Evolutionary conservation across 352 stramenopile species (phyloP).

Genomic region (Hyaloperonospora arabidopsidis): DNA sequence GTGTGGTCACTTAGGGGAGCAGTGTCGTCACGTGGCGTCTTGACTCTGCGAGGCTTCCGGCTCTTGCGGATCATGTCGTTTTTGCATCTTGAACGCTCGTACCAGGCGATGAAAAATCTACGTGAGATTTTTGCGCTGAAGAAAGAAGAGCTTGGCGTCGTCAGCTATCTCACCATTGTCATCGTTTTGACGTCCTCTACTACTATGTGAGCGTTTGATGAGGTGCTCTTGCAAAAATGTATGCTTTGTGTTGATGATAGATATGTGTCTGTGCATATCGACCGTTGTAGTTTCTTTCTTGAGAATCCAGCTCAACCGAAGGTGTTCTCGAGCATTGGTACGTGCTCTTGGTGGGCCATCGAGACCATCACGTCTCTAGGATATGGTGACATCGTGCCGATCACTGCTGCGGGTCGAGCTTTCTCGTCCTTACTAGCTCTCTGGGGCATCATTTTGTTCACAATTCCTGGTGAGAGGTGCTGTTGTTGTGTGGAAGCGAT

Average conservation of each 20-base stretch:
- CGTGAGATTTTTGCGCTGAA: conserved; percentile 68
- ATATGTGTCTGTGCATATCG: neutral
- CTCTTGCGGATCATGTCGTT: conserved; percentile 78
- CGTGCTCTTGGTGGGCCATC: conserved; percentile 72
- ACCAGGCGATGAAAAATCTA: conserved; percentile 70
- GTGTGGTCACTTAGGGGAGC: conserved; percentile 19
- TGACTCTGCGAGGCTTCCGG: conserved; percentile 65
- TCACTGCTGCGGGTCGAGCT: conserved; percentile 51
- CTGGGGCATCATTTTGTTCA: conserved; percentile 84
- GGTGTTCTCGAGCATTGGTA: conserved; percentile 70
- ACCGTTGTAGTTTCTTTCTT: conserved; percentile 55
- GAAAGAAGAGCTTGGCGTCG: conserved; percentile 66
- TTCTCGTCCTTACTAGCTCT: conserved; percentile 72
- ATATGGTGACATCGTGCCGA: conserved; percentile 77
- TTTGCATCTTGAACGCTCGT: conserved; percentile 66
- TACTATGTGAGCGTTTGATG: conserved; percentile 55
- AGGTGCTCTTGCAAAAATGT: neutral
- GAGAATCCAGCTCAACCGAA: conserved; percentile 65
- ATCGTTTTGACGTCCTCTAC: conserved; percentile 75
- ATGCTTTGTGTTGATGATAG: neutral
- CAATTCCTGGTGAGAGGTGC: conserved; percentile 46
- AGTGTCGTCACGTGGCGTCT: conserved; percentile 38
- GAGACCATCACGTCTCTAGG: conserved; percentile 83
- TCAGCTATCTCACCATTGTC: conserved; percentile 73
- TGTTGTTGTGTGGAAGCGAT: neutral